Conservation (phyloP, 257 asterid species). For the Prunella vulgaris region DNA sequence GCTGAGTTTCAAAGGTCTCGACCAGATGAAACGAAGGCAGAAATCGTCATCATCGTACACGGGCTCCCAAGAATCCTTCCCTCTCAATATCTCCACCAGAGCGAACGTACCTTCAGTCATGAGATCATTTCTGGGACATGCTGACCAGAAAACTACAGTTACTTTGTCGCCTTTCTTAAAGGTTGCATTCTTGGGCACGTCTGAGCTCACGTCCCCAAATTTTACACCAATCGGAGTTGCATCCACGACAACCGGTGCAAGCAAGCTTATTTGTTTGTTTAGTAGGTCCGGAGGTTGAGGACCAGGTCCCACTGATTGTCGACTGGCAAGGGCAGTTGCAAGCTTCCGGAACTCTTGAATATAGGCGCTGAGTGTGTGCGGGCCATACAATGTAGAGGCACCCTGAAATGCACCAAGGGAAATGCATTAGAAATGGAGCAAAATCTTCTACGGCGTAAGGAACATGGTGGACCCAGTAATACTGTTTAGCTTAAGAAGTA, state of each 20-base stretch:
- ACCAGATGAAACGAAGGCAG: conserved; percentile 85
- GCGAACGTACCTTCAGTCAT: conserved; percentile 98
- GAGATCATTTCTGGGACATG: conserved; percentile 91
- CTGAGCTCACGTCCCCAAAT: conserved; percentile 65
- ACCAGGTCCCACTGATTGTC: conserved; percentile 53
- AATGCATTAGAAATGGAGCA: background rate
- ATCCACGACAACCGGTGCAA: conserved; percentile 70
- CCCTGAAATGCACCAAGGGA: conserved; percentile 46
- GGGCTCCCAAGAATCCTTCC: conserved; percentile 68
- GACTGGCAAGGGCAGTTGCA: conserved; percentile 51
- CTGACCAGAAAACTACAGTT: conserved; percentile 77
- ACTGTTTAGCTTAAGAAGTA: background rate
- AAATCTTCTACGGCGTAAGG: background rate
- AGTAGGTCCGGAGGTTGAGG: conserved; percentile 85
- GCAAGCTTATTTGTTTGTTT: conserved; percentile 65
- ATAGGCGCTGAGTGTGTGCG: conserved; percentile 84
- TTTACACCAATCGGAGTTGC: conserved; percentile 57
- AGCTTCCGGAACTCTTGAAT: conserved; percentile 81
- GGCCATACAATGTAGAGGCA: conserved; percentile 89
- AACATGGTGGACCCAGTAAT: background rate
- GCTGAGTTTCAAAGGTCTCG: conserved; percentile 77
- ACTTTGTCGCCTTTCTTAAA: conserved; percentile 62
- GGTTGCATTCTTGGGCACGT: conserved; percentile 70
- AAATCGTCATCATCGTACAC: conserved; percentile 85
- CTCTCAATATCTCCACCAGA: conserved; percentile 75